Evolutionary conservation across 768 basidiomycete species (phyloP).

Genomic region (Naganishia vishniacii): DNA sequence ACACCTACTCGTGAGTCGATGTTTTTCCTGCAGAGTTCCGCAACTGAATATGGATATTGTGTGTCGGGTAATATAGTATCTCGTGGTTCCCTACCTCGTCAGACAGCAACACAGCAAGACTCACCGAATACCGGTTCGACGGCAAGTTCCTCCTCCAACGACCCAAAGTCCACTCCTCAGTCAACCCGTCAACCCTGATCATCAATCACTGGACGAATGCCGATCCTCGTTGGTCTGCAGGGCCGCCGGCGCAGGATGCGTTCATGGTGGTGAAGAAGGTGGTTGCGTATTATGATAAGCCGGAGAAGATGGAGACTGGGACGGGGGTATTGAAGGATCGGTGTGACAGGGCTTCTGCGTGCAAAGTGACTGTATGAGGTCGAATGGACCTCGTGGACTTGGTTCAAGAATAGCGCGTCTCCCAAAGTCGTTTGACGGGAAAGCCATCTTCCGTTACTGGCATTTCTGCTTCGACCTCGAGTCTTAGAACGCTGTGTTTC

Average conservation of each 20-base stretch:
- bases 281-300: conserved; percentile 2
- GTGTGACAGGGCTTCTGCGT: too few species aligned
- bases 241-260: conserved; percentile 9
- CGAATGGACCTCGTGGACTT: too few species aligned
- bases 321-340: neutral
- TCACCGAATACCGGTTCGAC: conserved; percentile 16
- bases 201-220: conserved; percentile 12
- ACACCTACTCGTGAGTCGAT: conserved; percentile 6
- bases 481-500: too few species aligned
- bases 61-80: too few species aligned
- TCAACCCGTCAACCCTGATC: neutral
- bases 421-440: too few species aligned
- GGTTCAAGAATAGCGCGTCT: too few species aligned
- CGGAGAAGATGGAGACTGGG: neutral
- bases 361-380: too few species aligned
- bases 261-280: neutral
- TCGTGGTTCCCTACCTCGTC: conserved; percentile 7
- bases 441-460: too few species aligned
- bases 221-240: neutral
- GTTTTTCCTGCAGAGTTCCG: too few species aligned
- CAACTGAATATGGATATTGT: too few species aligned
- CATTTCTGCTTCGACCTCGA: too few species aligned
- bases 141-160: conserved; percentile 2
- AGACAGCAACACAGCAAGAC: neutral
- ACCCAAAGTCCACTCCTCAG: neutral